These are phyloP conservation scores for Spergularia marina DNA, from an alignment of 148 eudicot species.

Conservation along the genomic window DNA sequence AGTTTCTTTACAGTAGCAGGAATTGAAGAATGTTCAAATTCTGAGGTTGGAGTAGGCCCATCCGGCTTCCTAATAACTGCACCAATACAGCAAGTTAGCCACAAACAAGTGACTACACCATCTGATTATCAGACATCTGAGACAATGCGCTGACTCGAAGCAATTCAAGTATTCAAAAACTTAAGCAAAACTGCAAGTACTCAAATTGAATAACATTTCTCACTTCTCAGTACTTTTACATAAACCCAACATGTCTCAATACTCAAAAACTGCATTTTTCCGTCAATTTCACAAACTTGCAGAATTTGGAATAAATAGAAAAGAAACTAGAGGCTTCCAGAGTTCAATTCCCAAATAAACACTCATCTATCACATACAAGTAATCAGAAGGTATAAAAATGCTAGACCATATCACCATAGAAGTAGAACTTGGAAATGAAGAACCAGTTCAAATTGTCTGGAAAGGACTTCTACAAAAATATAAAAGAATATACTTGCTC, in stretches of 20 bases:
- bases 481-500: too few species aligned
- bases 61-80: slow-evolving; percentile 78
- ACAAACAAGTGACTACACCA: slow-evolving; percentile 16
- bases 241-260: too few species aligned
- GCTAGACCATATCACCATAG: too few species aligned
- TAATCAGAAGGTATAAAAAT: too few species aligned
- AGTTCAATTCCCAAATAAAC: too few species aligned
- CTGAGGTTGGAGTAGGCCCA: slow-evolving; percentile 75
- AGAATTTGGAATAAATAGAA: background rate
- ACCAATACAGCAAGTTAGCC: slow-evolving; percentile 14
- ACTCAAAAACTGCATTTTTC: background rate
- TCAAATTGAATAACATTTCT: background rate
- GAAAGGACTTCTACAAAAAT: too few species aligned
- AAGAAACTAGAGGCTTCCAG: too few species aligned
- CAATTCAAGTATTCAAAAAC: background rate
- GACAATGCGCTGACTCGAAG: background rate
- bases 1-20: slow-evolving; percentile 91
- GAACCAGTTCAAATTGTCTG: too few species aligned
- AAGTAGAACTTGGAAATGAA: too few species aligned
- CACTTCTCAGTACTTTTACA: background rate
- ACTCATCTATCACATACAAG: too few species aligned
- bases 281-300: background rate
- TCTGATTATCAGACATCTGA: background rate
- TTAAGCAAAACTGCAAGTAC: background rate
- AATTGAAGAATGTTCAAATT: slow-evolving; percentile 84